Evolutionary conservation across 2,329 filamentous ascomycete genomes (phyloP), one percentile per base, ranked within the genome.

Genomic region (Ascomycota sp.): DNA sequence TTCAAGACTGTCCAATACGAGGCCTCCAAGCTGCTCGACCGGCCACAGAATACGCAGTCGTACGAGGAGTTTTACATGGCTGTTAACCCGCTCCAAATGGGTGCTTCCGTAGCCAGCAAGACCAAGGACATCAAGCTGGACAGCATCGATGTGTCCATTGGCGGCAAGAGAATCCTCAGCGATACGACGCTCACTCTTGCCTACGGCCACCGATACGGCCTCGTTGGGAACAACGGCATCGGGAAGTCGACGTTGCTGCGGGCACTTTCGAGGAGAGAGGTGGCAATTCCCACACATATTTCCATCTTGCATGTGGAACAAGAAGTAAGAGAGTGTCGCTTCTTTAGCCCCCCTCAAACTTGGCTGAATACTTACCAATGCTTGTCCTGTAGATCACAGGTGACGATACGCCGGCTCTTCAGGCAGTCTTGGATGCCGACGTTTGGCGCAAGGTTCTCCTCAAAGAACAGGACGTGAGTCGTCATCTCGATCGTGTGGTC

Each of bases 21-120:
- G 57, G 80, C 89, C 0, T 95, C 89, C 9, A 75, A 74, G 40
- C 63, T 98, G 40, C 71, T 98, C 40, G 76, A 91, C 47, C 70
- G 81, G 53, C 66, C 81, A 4, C 77, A 86, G 43, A 69, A 75
- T 43, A 63, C 85, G 9, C 76, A 93, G 62, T 91, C 82, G 25
- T 98, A 98, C 51, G 89, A 98, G 56, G 89, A 98, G 51, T 95
- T 98, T 58, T 98, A 92, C 68, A 95, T 98, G 89, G 77, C 82
- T 31, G 89, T 98, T 61, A 98, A 98, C 53, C 89, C 89, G 36
- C 67, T 98, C 37, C 86, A 95, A 50, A 46, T 95, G 35, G 86
- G 83, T 32, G 58, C 64, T 39, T 53, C 68, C 33, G 66, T 74
- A 21, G 58, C 77, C 35, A 69, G 71, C 40, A 98, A 95, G 73